phyloP scores from a whole-genome alignment of 257 asterid genomes.

The Rehmannia glutinosa region DNA sequence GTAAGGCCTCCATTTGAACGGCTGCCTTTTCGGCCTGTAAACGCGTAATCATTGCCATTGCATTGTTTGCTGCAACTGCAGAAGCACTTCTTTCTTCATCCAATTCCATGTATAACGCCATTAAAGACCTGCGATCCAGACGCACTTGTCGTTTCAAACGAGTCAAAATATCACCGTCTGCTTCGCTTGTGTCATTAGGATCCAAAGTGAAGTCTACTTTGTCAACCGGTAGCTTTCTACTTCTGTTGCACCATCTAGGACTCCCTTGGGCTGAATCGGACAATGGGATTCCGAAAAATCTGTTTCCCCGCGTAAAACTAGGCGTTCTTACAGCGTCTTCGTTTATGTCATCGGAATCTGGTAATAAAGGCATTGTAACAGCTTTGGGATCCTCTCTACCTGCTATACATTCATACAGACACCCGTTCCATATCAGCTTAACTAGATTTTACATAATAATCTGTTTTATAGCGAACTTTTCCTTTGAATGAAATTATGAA shows the following conservation, averaged over 20 bases:
- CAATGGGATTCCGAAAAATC: slow-evolving; percentile 54
- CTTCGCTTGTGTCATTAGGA: slow-evolving; percentile 23
- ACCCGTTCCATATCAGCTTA: background rate
- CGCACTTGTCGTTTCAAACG: slow-evolving; percentile 47
- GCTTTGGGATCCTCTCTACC: slow-evolving; percentile 39
- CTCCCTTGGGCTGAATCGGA: slow-evolving; percentile 56
- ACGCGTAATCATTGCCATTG: slow-evolving; percentile 94
- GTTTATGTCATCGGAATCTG: slow-evolving; percentile 42
- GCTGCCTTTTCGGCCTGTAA: slow-evolving; percentile 83
- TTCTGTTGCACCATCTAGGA: slow-evolving; percentile 43
- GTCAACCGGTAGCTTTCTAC: slow-evolving; percentile 27
- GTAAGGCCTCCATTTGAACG: slow-evolving; percentile 85
- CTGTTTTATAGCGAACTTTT: background rate
- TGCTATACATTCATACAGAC: background rate
- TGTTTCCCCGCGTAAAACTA: slow-evolving; percentile 38
- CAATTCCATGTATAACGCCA: slow-evolving; percentile 66
- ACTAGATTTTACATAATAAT: background rate
- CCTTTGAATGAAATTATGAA: background rate
- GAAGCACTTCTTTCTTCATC: slow-evolving; percentile 98
- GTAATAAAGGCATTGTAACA: slow-evolving; percentile 25
- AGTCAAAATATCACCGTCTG: slow-evolving; percentile 29
- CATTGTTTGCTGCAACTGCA: slow-evolving; percentile 82
- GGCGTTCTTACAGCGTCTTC: slow-evolving; percentile 46
- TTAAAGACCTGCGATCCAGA: slow-evolving; percentile 45
- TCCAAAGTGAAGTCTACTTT: slow-evolving; percentile 35